These are phyloP conservation scores for Lojkania enalia DNA, from an alignment of 2,329 filamentous ascomycete species.

Conservation along the genomic window DNA sequence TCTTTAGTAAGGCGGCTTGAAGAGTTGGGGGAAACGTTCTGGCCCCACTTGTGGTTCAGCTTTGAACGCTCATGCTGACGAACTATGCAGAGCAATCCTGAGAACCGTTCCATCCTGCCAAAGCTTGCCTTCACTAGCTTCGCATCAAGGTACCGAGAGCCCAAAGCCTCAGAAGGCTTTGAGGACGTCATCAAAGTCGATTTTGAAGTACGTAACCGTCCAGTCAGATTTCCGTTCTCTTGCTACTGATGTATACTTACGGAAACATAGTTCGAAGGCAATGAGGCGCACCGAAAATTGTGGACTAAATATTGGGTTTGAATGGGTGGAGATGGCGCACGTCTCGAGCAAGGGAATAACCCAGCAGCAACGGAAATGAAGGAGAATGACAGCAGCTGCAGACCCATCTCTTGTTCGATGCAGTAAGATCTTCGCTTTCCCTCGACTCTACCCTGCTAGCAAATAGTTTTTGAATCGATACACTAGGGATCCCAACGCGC, in stretches of 20 bases:
- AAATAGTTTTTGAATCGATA: too few species aligned
- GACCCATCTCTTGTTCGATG: neutral
- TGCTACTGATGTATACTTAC: slow-evolving; percentile 23
- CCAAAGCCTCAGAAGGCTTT: slow-evolving; percentile 77
- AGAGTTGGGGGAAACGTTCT: too few species aligned
- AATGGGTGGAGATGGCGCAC: slow-evolving; percentile 9
- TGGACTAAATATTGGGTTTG: slow-evolving; percentile 82
- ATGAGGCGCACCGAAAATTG: slow-evolving; percentile 65
- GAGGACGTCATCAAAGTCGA: slow-evolving; percentile 74
- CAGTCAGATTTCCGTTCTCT: neutral
- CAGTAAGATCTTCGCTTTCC: slow-evolving; percentile 1
- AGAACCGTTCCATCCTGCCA: slow-evolving; percentile 73
- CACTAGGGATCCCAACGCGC: too few species aligned
- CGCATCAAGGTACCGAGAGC: slow-evolving; percentile 71
- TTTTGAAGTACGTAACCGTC: slow-evolving; percentile 61
- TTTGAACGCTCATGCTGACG: slow-evolving; percentile 21
- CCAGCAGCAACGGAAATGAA: slow-evolving; percentile 3
- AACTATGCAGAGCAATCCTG: slow-evolving; percentile 71
- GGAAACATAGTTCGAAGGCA: slow-evolving; percentile 63
- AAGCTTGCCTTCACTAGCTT: slow-evolving; percentile 80
- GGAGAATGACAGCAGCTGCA: slow-evolving; percentile 7
- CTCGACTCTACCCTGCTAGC: too few species aligned
- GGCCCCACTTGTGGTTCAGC: too few species aligned
- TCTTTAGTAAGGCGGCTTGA: too few species aligned
- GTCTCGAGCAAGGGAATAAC: neutral